These are phyloP conservation scores for Rosellinia necatrix DNA, from an alignment of 2,329 filamentous ascomycete genomes.

Conservation along the genomic window DNA sequence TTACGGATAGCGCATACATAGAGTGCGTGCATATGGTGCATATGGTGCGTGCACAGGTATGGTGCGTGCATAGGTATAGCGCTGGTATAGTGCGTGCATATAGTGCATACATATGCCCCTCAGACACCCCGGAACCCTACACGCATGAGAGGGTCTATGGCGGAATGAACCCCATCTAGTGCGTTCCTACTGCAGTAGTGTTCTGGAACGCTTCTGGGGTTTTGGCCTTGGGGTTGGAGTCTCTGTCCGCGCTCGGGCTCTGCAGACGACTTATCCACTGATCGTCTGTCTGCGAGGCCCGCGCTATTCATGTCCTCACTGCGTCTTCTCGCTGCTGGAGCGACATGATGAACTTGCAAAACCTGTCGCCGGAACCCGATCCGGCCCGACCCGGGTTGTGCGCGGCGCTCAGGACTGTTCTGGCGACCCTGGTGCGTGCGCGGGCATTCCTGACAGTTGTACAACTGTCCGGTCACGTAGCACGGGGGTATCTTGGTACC, in stretches of 20 bases:
- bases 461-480: neutral
- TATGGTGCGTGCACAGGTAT: no score
- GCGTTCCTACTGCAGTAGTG: constrained; percentile 6
- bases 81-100: no score
- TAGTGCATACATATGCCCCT: neutral
- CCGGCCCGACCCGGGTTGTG: constrained; percentile 5
- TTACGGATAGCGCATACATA: neutral
- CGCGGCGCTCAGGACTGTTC: neutral
- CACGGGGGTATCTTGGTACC: neutral
- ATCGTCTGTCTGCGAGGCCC: neutral
- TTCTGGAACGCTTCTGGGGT: no score
- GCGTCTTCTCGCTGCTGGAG: neutral
- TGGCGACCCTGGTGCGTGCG: no score
- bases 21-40: no score
- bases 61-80: no score
- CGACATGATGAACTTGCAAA: neutral
- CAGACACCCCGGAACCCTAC: neutral
- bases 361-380: neutral
- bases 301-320: neutral
- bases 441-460: neutral
- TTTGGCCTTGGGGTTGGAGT: no score
- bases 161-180: constrained; percentile 8
- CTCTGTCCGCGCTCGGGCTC: no score
- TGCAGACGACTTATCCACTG: no score
- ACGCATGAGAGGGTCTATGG: neutral